Conservation (phyloP, 2,329 filamentous ascomycete genomes). For the Cadophora malorum region DNA sequence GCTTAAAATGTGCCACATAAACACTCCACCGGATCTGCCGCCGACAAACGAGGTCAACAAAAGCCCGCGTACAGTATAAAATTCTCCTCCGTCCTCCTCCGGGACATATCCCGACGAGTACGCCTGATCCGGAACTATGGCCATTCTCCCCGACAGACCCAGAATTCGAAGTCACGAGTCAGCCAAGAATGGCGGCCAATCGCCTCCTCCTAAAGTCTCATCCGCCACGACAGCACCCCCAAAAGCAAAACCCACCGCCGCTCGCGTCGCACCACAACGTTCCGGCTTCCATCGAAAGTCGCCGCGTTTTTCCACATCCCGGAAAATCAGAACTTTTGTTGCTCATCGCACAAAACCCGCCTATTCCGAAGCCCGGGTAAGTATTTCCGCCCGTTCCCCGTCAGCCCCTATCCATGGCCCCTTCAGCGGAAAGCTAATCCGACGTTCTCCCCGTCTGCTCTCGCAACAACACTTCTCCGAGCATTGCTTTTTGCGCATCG, state of each 20-base stretch:
- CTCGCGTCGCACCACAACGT: no score
- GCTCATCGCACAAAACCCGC: neutral
- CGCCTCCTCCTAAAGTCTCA: neutral
- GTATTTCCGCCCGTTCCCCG: neutral
- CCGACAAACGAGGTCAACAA: no score
- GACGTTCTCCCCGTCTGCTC: neutral
- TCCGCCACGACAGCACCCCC: neutral
- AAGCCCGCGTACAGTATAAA: no score
- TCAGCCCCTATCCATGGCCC: neutral
- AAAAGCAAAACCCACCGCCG: no score
- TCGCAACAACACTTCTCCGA: neutral
- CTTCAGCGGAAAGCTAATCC: neutral
- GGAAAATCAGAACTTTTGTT: neutral
- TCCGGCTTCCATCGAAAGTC: neutral
- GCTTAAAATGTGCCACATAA: no score
- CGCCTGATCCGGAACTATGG: no score
- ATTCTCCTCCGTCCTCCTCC: no score
- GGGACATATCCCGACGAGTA: no score
- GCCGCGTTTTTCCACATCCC: neutral
- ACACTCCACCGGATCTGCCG: no score
- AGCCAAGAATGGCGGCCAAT: neutral
- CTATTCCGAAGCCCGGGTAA: neutral
- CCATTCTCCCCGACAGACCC: neutral
- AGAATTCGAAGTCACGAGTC: neutral
- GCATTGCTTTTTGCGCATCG: neutral